phyloP scores from a whole-genome alignment of 345 rosid genomes.

The Melaleuca alternifolia region DNA sequence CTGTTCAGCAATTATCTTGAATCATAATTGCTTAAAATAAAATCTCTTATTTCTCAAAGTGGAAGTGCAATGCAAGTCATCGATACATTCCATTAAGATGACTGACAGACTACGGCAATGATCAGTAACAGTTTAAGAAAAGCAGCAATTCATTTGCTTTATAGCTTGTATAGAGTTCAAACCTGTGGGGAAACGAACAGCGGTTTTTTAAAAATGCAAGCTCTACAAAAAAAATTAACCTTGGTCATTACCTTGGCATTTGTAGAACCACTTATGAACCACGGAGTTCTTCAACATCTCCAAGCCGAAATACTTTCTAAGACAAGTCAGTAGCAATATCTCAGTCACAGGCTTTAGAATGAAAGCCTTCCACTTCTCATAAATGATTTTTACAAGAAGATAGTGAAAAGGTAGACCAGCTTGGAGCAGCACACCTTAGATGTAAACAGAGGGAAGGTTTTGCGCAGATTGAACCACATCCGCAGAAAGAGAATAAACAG shows the following conservation, averaged over 20 bases:
- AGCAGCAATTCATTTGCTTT: neutral
- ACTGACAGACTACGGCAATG: neutral
- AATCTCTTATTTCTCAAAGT: neutral
- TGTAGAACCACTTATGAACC: constrained; percentile 94
- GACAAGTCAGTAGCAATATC: too few species aligned
- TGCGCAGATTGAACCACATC: constrained; percentile 75
- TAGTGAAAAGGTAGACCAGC: neutral
- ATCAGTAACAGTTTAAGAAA: neutral
- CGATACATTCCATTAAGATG: neutral
- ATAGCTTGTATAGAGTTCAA: neutral
- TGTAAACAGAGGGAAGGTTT: constrained; percentile 72
- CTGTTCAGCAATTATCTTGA: neutral
- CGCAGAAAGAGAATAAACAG: constrained; percentile 3
- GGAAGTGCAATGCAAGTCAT: neutral
- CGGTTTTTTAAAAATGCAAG: too few species aligned
- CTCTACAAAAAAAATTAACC: neutral
- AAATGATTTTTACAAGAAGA: neutral
- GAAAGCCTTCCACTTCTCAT: neutral
- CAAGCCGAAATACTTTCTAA: too few species aligned
- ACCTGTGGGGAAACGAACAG: neutral
- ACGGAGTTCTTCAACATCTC: constrained; percentile 86
- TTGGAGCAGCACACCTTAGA: constrained; percentile 40
- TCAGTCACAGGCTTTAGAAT: neutral
- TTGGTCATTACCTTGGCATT: constrained; percentile 55
- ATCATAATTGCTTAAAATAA: neutral